Conservation (phyloP, 805 yeast species). For the Ogataea trehalophila region DNA sequence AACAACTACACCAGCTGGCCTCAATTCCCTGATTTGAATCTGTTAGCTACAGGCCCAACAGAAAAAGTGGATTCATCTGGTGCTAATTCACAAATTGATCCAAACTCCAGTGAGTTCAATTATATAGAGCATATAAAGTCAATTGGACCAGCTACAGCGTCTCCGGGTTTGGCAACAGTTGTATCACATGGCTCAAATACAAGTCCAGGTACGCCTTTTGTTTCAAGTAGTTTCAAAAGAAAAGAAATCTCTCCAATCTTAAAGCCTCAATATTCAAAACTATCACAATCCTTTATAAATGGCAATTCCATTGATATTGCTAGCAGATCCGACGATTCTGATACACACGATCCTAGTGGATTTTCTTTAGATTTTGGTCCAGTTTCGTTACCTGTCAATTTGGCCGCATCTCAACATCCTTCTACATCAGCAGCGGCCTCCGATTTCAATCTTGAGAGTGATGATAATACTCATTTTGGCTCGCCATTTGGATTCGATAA, state of each 20-base stretch:
- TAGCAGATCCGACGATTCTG: background rate
- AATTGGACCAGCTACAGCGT: conserved; percentile 33
- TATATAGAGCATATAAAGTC: conserved; percentile 60
- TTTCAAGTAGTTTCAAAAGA: conserved; percentile 14
- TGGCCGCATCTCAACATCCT: conserved; percentile 4
- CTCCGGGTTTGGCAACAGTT: conserved; percentile 8
- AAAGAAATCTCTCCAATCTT: conserved; percentile 21
- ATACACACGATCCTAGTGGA: conserved; percentile 1
- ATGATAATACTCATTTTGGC: conserved; percentile 10
- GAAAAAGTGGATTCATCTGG: background rate
- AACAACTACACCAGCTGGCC: conserved; percentile 29
- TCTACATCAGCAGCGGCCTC: conserved; percentile 10
- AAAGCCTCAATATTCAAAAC: conserved; percentile 24
- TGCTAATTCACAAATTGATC: conserved; percentile 27
- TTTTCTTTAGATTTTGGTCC: conserved; percentile 18
- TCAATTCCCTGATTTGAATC: conserved; percentile 29
- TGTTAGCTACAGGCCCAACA: conserved; percentile 8
- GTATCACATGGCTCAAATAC: conserved; percentile 10
- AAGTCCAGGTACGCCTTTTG: conserved; percentile 2
- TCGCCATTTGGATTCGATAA: conserved; percentile 21
- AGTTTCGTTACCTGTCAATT: conserved; percentile 6
- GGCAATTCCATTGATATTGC: background rate
- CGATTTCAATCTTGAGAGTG: conserved; percentile 4
- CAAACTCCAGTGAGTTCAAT: conserved; percentile 52
- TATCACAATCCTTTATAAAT: conserved; percentile 23